Base-by-base conservation (phyloP, 192 early-diverging fungal genomes). In the Coemansia sp. region DNA sequence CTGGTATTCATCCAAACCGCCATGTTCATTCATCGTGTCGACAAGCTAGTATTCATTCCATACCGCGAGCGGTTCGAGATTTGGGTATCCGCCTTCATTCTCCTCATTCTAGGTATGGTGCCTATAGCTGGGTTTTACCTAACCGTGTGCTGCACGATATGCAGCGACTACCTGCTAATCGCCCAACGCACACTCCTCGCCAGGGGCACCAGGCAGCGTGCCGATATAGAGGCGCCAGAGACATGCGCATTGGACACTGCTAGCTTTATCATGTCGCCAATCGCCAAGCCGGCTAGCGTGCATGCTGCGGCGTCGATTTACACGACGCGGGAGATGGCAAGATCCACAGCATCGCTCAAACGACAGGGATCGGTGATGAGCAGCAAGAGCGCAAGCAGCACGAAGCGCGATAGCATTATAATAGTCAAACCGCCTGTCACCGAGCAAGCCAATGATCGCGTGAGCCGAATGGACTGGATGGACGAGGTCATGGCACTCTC, bases 401-500 rank as follows among this genome's bases (percentile, higher is more conserved):
- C 56, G 2, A 58, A 58, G 34, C 34, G 34, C 16, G 34, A 20
- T 14, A 58, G 56, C 56, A 37, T 58, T 13, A 16, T 58, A 18
- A 14, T 35, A 9, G 56, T 58, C 9, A 34, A 58, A 3, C 33
- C 56, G 9, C 56, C 56, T 11, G 56, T 37, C 20, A 3, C 16
- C 16, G 56, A 36, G 9, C 56, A 58, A 36, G 7, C 31, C 20
- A 36, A 58, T 63, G 60, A 63, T 28, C 62, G 76, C 2, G 67
- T 73, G 9, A 79, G 76, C 48, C 59, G 61, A 14, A 64, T 69
- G 60, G 60, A 68, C 46, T 79, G 76, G 76, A 79, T 79, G 76
- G 76, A 79, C 28, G 76, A 73, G 16, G 62, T 79, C 18, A 73
- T 79, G 76, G 76, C 76, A 6, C 48, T 62, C n/a, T 79, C 76